phyloP scores from a whole-genome alignment of 2,329 filamentous ascomycete genomes.

The Colletotrichum tamarilloi region DNA sequence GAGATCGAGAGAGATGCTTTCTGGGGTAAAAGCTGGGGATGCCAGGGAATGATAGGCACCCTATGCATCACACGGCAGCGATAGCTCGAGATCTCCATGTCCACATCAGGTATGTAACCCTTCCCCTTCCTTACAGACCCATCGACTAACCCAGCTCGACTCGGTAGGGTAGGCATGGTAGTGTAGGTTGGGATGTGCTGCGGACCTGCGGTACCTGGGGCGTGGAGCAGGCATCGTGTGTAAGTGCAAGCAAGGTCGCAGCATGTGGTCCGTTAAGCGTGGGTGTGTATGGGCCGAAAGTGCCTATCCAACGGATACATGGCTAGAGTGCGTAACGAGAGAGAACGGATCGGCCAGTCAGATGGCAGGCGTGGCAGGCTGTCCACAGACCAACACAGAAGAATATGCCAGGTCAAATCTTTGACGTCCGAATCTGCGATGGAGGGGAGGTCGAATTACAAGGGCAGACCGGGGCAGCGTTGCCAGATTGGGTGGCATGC shows the following conservation, averaged over 20 bases:
- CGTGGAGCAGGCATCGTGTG: neutral
- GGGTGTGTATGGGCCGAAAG: neutral
- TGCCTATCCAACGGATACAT: conserved; percentile 13
- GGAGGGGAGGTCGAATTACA: conserved; percentile 20
- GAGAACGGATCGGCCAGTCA: conserved; percentile 28
- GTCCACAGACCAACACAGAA: conserved; percentile 14
- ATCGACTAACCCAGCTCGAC: conserved; percentile 20
- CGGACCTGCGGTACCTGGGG: conserved; percentile 2
- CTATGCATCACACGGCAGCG: conserved; percentile 24
- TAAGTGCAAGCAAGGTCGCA: conserved; percentile 3
- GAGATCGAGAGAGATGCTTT: conserved; percentile 27
- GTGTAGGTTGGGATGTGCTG: conserved; percentile 10
- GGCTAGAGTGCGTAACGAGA: conserved; percentile 6
- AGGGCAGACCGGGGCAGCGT: conserved; percentile 30
- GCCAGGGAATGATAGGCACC: conserved; percentile 14
- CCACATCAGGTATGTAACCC: conserved; percentile 27
- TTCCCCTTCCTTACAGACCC: conserved; percentile 6
- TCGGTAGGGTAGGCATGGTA: conserved; percentile 23
- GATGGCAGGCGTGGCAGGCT: conserved; percentile 16
- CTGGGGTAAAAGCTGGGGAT: conserved; percentile 30
- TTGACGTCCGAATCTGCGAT: conserved; percentile 14
- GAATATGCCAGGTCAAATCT: conserved; percentile 20
- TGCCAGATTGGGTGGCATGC: conserved; percentile 34
- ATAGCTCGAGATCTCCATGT: conserved; percentile 32
- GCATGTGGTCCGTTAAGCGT: neutral